These are phyloP conservation scores for Auricularia heimuer DNA, from an alignment of 768 basidiomycete genomes.

Conservation along the genomic window DNA sequence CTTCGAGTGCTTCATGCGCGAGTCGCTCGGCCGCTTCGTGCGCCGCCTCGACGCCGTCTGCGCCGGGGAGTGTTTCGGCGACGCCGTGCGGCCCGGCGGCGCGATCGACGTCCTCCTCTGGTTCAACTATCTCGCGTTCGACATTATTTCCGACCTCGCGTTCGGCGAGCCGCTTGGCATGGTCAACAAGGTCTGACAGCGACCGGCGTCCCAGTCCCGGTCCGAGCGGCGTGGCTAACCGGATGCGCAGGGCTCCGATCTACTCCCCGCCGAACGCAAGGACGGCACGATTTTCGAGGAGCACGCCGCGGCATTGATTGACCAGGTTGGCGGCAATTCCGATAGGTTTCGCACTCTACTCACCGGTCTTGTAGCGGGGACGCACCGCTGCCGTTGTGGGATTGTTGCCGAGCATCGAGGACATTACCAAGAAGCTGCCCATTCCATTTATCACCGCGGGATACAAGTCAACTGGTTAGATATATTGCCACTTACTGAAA, in stretches of 20 bases:
- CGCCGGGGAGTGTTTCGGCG: slow-evolving; percentile 7
- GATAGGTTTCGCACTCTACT: background rate
- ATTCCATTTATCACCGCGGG: slow-evolving; percentile 19
- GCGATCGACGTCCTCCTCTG: slow-evolving; percentile 18
- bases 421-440: slow-evolving; percentile 13
- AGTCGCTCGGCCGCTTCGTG: background rate
- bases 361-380: slow-evolving; percentile 16
- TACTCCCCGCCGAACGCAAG: slow-evolving; percentile 14
- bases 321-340: slow-evolving; percentile 16
- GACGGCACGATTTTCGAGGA: slow-evolving; percentile 15
- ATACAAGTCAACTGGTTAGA: slow-evolving; percentile 15
- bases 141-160: slow-evolving; percentile 24
- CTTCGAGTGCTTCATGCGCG: slow-evolving; percentile 5
- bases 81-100: slow-evolving; percentile 11
- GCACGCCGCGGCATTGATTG: slow-evolving; percentile 20
- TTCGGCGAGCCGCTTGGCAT: slow-evolving; percentile 27
- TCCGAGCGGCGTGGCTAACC: background rate
- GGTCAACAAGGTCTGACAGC: slow-evolving; percentile 15
- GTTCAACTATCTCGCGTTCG: slow-evolving; percentile 26
- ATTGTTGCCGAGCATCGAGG: slow-evolving; percentile 16
- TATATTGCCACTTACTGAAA: slow-evolving; percentile 17
- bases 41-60: slow-evolving; percentile 3
- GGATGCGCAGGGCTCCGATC: slow-evolving; percentile 17
- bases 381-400: slow-evolving; percentile 22
- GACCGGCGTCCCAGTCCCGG: background rate